Evolutionary conservation across 306 rosid genomes (phyloP).

Genomic region (Alnus rubra): DNA sequence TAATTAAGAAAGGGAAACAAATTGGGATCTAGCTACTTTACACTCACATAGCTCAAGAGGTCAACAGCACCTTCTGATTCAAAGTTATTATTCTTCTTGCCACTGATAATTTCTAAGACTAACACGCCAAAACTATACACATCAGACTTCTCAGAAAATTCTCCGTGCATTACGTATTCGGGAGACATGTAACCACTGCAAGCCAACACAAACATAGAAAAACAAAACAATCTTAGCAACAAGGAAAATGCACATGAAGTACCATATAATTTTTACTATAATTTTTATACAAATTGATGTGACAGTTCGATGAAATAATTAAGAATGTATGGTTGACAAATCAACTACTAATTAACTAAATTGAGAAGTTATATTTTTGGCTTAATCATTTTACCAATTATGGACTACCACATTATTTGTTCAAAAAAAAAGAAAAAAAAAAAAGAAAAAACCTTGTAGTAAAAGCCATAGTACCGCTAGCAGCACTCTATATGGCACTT

Average conservation of each 20-base stretch:
- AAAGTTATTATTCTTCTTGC: constrained; percentile 22
- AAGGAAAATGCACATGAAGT: not conserved
- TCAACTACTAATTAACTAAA: no score
- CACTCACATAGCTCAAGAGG: constrained; percentile 31
- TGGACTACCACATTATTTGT: no score
- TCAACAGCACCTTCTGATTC: constrained; percentile 8
- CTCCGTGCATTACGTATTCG: constrained; percentile 40
- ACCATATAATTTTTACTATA: not conserved
- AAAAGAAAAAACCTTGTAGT: no score
- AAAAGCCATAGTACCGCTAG: no score
- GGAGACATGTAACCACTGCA: constrained; percentile 49
- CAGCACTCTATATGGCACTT: no score
- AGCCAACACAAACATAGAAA: not conserved
- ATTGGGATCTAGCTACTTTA: no score
- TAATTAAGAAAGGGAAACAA: not conserved
- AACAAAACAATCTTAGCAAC: not conserved
- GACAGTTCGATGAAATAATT: no score
- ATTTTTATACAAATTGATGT: not conserved
- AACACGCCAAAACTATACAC: constrained; percentile 42
- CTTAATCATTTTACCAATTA: no score
- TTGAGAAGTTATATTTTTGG: no score
- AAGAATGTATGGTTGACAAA: no score
- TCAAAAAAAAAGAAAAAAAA: no score
- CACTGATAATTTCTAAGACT: not conserved
- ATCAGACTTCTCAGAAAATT: constrained; percentile 28